Base-by-base conservation (phyloP, 352 stramenopile species). In the Blastocystis sp. region DNA sequence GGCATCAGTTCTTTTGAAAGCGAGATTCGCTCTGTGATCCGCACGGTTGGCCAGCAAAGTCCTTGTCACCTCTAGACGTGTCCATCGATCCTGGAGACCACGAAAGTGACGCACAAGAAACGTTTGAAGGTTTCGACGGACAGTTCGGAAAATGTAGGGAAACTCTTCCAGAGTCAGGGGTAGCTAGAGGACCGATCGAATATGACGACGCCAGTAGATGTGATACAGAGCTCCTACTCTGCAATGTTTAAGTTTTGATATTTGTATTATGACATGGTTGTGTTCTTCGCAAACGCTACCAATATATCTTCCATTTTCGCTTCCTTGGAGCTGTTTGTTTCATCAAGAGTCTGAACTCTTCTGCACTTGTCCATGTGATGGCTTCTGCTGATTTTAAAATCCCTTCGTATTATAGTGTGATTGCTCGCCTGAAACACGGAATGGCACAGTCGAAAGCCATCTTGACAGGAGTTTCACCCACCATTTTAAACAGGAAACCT, bases 161-260 rank as follows among this genome's bases (percentile, higher is more conserved):
- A 18, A 0, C 7, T 0, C n/a, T 23, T 23, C 7, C 4, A 47
- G 23, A 15, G 6, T 75, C 23, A 41, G 41, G 5, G 34, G 43
- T 29, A 84, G 53, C n/a, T n/a, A 37, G 53, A 45, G 56, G 73
- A 84, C 8, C 43, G 73, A n/a, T 66, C 73, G 15, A 53, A 84
- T 64, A 64, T 66, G 47, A 64, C 47, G 4, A 84, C 73, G 34
- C 73, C 73, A 15, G 53, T 84, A 8, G 26, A 84, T n/a, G 73
- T 84, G 73, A 66, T 45, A 37, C 26, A 84, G 73, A 84, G 54
- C 45, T 50, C 73, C 18, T 84, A 84, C 39, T 68, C 73, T 6
- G 43, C 55, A 26, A 84, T n/a, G 39, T 84, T 84, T 26, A 34
- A 15, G 15, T 84, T 84, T 61, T 84, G 41, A 68, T 29, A 23